Evolutionary conservation across 164 flowering plant species (phyloP).

Genomic region (Sextonia rubra): DNA sequence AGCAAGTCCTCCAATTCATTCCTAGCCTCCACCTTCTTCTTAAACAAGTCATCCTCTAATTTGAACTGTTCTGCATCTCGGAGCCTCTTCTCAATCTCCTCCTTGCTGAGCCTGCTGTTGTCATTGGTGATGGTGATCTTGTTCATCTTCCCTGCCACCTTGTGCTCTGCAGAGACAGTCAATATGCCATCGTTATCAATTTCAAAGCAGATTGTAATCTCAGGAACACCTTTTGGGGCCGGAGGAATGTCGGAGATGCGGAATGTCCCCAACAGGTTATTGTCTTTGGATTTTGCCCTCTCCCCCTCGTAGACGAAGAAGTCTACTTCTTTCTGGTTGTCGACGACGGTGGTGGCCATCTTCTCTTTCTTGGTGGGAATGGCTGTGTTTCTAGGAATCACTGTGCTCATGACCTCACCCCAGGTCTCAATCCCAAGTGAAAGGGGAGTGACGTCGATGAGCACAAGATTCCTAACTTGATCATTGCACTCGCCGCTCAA

Average conservation of each 20-base stretch:
- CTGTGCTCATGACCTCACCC: slow-evolving; percentile 56
- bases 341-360: too few relatives aligned
- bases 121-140: too few relatives aligned
- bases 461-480: slow-evolving; percentile 56
- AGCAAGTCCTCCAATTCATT: too few relatives aligned
- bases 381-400: slow-evolving; percentile 53
- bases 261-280: slow-evolving; percentile 55
- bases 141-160: slow-evolving; percentile 65
- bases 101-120: slow-evolving; percentile 55
- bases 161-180: slow-evolving; percentile 66
- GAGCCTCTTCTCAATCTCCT: slow-evolving; percentile 61
- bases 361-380: slow-evolving; percentile 65
- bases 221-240: slow-evolving; percentile 54
- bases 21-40: too few relatives aligned
- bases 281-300: slow-evolving; percentile 50
- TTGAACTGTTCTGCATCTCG: slow-evolving; percentile 54
- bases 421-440: slow-evolving; percentile 57
- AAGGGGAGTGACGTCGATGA: too few relatives aligned
- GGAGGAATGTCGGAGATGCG: slow-evolving; percentile 58
- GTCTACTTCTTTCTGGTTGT: too few relatives aligned
- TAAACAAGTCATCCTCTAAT: too few relatives aligned
- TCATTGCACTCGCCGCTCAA: slow-evolving; percentile 62
- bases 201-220: slow-evolving; percentile 51
- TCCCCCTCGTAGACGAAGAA: slow-evolving; percentile 62
- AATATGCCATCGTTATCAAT: slow-evolving; percentile 51